Evolutionary conservation across 2,329 filamentous ascomycete genomes (phyloP).

Genomic region (Fusarium incarnatum): DNA sequence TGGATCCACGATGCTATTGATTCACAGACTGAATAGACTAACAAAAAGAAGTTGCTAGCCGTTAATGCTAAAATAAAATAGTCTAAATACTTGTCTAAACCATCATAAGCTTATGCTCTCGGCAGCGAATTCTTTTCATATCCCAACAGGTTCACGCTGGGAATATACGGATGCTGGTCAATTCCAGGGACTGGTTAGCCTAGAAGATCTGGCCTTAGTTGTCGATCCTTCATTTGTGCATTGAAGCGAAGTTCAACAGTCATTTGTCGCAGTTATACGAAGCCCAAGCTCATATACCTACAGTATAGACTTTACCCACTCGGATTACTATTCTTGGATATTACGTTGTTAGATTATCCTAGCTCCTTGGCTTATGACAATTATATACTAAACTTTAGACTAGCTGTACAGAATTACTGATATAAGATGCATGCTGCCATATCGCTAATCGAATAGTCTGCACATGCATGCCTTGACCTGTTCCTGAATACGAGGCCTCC

Average conservation of each 20-base stretch:
- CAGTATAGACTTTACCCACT: not conserved
- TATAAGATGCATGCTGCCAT: not conserved
- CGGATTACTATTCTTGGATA: not conserved
- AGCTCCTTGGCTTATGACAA: no score
- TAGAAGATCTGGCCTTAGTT: not conserved
- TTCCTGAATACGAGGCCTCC: conserved; percentile 3
- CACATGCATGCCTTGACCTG: not conserved
- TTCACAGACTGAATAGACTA: not conserved
- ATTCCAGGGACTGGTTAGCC: not conserved
- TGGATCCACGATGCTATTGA: not conserved
- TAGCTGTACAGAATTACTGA: not conserved
- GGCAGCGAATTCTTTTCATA: no score
- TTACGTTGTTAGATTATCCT: not conserved
- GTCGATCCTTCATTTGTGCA: not conserved
- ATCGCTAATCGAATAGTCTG: not conserved
- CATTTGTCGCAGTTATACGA: not conserved
- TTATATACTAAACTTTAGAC: no score
- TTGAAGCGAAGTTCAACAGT: not conserved
- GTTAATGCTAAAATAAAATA: not conserved
- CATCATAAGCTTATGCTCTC: no score
- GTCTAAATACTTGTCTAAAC: not conserved
- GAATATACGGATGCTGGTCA: not conserved
- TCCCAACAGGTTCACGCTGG: no score
- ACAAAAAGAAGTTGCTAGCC: not conserved
- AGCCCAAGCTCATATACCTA: not conserved